Conservation (phyloP, 1,284 basidiomycete genomes). For the Farysia itapuensis region DNA sequence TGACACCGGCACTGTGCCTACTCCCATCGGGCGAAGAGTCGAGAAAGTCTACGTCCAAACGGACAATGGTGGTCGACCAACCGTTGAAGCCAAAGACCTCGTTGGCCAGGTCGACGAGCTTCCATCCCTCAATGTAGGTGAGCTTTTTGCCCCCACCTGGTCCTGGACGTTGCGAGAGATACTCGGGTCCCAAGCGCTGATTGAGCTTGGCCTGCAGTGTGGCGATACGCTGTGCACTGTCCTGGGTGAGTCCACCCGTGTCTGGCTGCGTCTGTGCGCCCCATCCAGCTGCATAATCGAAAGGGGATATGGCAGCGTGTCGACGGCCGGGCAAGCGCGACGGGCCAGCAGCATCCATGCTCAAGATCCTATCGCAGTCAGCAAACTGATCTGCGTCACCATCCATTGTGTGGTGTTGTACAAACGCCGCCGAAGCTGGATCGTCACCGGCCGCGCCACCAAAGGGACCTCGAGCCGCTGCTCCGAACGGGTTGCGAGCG, state of each 20-base stretch:
- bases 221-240: slow-evolving; percentile 63
- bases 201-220: slow-evolving; percentile 78
- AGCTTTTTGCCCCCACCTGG: slow-evolving; percentile 73
- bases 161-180: slow-evolving; percentile 82
- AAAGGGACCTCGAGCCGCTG: slow-evolving; percentile 15
- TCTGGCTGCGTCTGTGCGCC: slow-evolving; percentile 20
- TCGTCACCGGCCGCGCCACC: slow-evolving; percentile 7
- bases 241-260: slow-evolving; percentile 28
- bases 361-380: slow-evolving; percentile 6
- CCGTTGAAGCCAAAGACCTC: slow-evolving; percentile 99
- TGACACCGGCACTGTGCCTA: slow-evolving; percentile 73
- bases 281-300: slow-evolving; percentile 40
- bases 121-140: slow-evolving; percentile 96
- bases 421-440: not conserved
- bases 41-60: slow-evolving; percentile 69
- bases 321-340: not conserved
- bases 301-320: not conserved
- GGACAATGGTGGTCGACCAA: slow-evolving; percentile 85
- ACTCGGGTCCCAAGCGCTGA: slow-evolving; percentile 90
- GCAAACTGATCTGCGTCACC: slow-evolving; percentile 18
- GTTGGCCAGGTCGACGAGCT: slow-evolving; percentile 73
- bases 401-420: not conserved
- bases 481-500: slow-evolving; percentile 29
- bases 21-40: slow-evolving; percentile 66
- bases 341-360: not conserved